Conservation (phyloP, 169 alveolate species). For the Plasmodium billcollinsi region DNA sequence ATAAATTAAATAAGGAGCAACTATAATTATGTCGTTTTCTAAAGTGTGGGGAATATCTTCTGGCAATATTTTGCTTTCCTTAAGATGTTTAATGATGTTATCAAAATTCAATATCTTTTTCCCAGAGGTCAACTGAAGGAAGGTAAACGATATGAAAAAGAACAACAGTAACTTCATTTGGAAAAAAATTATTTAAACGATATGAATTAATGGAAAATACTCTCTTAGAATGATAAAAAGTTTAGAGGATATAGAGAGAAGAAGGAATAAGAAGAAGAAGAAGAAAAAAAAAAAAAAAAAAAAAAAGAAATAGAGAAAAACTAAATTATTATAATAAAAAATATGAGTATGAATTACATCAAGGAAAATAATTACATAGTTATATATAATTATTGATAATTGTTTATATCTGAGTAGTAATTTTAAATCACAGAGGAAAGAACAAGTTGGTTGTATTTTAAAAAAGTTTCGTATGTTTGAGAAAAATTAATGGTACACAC, state of each 20-base stretch:
- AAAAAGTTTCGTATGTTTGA: too few species aligned
- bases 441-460: too few species aligned
- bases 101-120: constrained; percentile 19
- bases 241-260: not conserved
- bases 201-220: not conserved
- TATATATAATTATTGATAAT: too few species aligned
- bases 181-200: not conserved
- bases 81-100: constrained; percentile 38
- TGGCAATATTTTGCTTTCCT: constrained; percentile 34
- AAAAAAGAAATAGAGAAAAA: not conserved
- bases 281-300: not conserved
- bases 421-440: too few species aligned
- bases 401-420: too few species aligned
- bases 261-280: not conserved
- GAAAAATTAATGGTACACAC: too few species aligned
- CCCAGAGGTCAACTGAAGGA: not conserved
- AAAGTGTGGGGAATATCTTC: constrained; percentile 28
- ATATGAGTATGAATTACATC: too few species aligned
- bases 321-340: too few species aligned
- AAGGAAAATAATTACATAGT: too few species aligned
- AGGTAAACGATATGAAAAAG: not conserved
- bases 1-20: constrained; percentile 58
- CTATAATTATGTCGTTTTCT: constrained; percentile 13
- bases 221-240: not conserved
- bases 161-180: constrained; percentile 14